Evolutionary conservation across 257 asterid genomes (phyloP), one percentile per base, ranked within the genome.

Genomic region (Forsythia viridissima): DNA sequence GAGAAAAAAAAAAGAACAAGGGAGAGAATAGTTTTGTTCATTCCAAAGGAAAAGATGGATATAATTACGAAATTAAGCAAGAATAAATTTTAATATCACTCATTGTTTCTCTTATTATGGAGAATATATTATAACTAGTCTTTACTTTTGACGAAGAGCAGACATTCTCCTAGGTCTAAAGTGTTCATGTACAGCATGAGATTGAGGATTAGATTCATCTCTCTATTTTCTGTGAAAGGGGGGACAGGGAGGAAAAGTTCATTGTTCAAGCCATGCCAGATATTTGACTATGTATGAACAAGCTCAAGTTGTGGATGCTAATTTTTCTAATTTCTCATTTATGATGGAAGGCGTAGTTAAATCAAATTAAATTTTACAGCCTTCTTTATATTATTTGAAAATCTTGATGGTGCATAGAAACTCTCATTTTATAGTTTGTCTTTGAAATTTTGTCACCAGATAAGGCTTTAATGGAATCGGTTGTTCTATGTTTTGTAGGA

Each of bases 401-500:
- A 61, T 20, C 68, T 21, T 10, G 30, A 8, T 3, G 12, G 5
- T n/a, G 36, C 68, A 55, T 55, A 18, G 6, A 18, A 55, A 18
- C 65, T 55, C 30, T 55, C 4, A 20, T 61, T 21, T 61, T 21
- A 8, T 61, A 5, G 24, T 55, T 6, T n/a, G 1, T 55, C 30
- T 55, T 5, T 55, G 65, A 55, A 4, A 55, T 18, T 18, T 55
- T 18, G 10, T 55, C 65, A 55, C 65, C 30, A 6, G 21, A 55
- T 61, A 61, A 21, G 38, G 3, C 15, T 61, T 61, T 24, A 7
- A 21, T 21, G 3, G 72, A 74, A 76, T 82, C 40, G 24, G 73
- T 42, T 48, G n/a, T 78, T 69, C 16, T 38, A 43, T 74, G 34
- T 48, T 79, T 63, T 87, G 82, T 82, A 94, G 99, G 99, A 93